Percentiles rank a stretch among this genome's conserved stretches.
These are phyloP conservation scores for Caryopteris hybrid DNA, from an alignment of 305 asterid species.

Conservation along the genomic window DNA sequence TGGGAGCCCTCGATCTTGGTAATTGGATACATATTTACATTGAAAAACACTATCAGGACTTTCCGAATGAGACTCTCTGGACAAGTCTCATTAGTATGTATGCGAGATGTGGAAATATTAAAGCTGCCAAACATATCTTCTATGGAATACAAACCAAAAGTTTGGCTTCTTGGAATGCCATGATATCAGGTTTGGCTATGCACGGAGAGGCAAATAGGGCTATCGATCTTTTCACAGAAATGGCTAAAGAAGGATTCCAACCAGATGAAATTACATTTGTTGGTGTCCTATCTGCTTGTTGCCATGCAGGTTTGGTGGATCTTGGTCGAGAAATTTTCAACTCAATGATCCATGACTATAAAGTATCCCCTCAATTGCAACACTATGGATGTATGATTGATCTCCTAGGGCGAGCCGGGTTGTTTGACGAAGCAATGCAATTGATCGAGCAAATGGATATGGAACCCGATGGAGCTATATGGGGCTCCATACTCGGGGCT, in stretches of 20 bases:
- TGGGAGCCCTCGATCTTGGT: constrained; percentile 71
- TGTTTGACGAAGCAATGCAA: constrained; percentile 51
- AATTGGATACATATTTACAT: constrained; percentile 63
- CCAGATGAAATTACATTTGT: constrained; percentile 68
- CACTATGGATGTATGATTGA: constrained; percentile 80
- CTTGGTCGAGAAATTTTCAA: constrained; percentile 44
- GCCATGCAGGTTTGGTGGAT: constrained; percentile 61
- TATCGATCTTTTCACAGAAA: constrained; percentile 45
- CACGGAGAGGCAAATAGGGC: constrained; percentile 55
- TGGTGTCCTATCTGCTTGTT: constrained; percentile 56
- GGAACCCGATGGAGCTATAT: constrained; percentile 60
- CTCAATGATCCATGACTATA: constrained; percentile 42
- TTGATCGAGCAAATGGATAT: constrained; percentile 41
- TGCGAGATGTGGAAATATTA: constrained; percentile 62
- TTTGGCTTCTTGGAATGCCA: constrained; percentile 58
- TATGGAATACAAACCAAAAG: constrained; percentile 29
- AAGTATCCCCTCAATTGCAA: constrained; percentile 41
- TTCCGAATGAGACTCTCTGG: constrained; percentile 50
- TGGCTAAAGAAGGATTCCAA: constrained; percentile 32
- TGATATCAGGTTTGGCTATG: constrained; percentile 71
- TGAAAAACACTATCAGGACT: constrained; percentile 33
- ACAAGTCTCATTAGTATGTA: constrained; percentile 62
- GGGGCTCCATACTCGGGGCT: constrained; percentile 70
- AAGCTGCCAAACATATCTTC: constrained; percentile 57
- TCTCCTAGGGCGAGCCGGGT: constrained; percentile 55